Evolutionary conservation across 257 asterid genomes (phyloP).

Genomic region (Plantago elongata): DNA sequence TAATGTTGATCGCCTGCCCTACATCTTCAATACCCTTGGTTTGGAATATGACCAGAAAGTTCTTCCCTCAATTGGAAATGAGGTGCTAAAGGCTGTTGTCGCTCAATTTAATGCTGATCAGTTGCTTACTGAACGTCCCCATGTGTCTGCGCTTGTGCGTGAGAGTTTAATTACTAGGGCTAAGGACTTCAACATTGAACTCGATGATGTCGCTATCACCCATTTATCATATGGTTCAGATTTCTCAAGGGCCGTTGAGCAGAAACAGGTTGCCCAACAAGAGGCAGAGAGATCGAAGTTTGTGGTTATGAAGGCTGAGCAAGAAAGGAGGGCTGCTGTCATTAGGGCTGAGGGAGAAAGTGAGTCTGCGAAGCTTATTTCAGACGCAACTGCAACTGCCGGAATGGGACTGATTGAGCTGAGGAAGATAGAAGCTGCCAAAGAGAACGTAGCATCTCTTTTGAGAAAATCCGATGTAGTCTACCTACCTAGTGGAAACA

Average conservation of each 20-base stretch:
- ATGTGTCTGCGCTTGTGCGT: conserved; percentile 83
- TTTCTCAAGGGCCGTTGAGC: conserved; percentile 91
- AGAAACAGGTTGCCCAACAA: conserved; percentile 99
- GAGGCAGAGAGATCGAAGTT: conserved; percentile 96
- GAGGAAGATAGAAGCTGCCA: conserved; percentile 72
- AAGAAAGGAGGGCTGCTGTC: conserved; percentile 67
- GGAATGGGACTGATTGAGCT: conserved; percentile 69
- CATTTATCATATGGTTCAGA: conserved; percentile 90
- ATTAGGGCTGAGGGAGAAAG: conserved; percentile 76
- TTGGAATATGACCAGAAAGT: conserved; percentile 90
- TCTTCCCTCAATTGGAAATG: conserved; percentile 91
- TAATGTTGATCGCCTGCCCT: conserved; percentile 56
- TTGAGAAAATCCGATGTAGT: conserved; percentile 43
- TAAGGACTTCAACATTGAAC: conserved; percentile 75
- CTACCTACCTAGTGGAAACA: conserved; percentile 49
- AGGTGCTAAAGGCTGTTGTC: conserved; percentile 83
- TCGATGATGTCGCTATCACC: conserved; percentile 92
- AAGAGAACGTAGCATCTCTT: conserved; percentile 46
- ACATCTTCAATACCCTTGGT: conserved; percentile 79
- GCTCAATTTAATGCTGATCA: conserved; percentile 97
- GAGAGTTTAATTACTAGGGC: conserved; percentile 83
- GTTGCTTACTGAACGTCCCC: conserved; percentile 86
- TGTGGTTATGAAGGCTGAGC: conserved; percentile 85
- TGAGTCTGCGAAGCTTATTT: conserved; percentile 67
- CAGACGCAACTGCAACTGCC: conserved; percentile 67